Evolutionary conservation across 2,329 filamentous ascomycete species (phyloP).

Genomic region (Colletotrichum navitas): DNA sequence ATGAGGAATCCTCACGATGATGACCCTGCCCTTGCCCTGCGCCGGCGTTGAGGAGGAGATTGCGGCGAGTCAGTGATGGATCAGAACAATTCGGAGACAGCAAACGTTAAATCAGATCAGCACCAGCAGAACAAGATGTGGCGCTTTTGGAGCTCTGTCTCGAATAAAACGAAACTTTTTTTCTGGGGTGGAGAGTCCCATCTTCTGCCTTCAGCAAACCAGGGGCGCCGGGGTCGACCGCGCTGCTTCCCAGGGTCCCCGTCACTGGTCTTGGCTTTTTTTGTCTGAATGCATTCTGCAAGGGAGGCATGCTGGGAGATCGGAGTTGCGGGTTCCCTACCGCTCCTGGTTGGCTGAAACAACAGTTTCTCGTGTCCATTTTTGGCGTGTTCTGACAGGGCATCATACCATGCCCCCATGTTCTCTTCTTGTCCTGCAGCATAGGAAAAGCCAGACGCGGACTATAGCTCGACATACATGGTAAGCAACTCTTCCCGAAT

Average conservation of each 20-base stretch:
- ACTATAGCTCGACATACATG: constrained; percentile 29
- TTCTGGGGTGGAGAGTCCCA: constrained; percentile 5
- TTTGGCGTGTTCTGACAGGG: constrained; percentile 38
- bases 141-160: constrained; percentile 25
- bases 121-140: constrained; percentile 23
- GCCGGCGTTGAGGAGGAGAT: constrained; percentile 10
- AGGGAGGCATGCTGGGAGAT: constrained; percentile 36
- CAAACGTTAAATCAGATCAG: constrained; percentile 30
- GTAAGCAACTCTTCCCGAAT: constrained; percentile 26
- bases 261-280: constrained; percentile 11
- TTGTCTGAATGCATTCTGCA: constrained; percentile 33
- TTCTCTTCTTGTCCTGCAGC: constrained; percentile 25
- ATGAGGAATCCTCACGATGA: constrained; percentile 7
- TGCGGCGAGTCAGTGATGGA: constrained; percentile 34
- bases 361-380: constrained; percentile 44
- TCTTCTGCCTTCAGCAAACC: neutral
- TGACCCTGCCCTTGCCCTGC: neutral
- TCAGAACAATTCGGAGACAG: constrained; percentile 31
- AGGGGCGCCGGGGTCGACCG: constrained; percentile 5
- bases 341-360: constrained; percentile 43
- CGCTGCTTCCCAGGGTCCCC: constrained; percentile 33
- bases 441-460: constrained; percentile 23
- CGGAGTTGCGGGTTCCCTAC: constrained; percentile 34
- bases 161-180: constrained; percentile 34
- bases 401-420: constrained; percentile 26